These are phyloP conservation scores for Xylona heveae DNA, from an alignment of 495 filamentous ascomycete genomes.

Conservation along the genomic window DNA sequence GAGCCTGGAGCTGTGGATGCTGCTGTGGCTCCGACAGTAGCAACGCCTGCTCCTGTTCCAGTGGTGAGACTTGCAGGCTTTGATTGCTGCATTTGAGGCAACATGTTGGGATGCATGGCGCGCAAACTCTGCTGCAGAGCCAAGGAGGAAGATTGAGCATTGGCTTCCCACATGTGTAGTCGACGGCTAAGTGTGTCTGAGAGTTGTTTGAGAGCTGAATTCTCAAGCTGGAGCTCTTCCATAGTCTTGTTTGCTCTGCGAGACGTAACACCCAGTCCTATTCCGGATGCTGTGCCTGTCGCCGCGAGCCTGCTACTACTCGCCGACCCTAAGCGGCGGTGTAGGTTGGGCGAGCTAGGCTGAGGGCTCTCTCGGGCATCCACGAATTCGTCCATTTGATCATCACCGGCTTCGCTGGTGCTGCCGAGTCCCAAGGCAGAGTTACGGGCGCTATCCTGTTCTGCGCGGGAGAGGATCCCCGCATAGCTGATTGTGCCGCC, in stretches of 20 bases:
- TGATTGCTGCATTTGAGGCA: slow-evolving; percentile 13
- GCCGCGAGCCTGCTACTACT: slow-evolving; percentile 6
- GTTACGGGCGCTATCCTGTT: slow-evolving; percentile 32
- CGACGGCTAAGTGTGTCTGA: slow-evolving; percentile 60
- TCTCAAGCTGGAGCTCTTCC: slow-evolving; percentile 72
- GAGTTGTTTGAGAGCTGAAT: slow-evolving; percentile 47
- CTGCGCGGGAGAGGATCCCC: slow-evolving; percentile 53
- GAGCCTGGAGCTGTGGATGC: slow-evolving; percentile 2
- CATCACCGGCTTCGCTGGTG: slow-evolving; percentile 15
- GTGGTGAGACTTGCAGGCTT: slow-evolving; percentile 12
- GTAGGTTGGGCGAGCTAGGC: slow-evolving; percentile 24
- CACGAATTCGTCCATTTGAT: slow-evolving; percentile 63
- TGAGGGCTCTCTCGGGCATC: slow-evolving; percentile 57
- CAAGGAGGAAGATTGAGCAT: slow-evolving; percentile 58
- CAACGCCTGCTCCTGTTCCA: slow-evolving; percentile 11
- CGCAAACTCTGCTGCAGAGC: slow-evolving; percentile 64
- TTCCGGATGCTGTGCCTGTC: slow-evolving; percentile 13
- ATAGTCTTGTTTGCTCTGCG: slow-evolving; percentile 29
- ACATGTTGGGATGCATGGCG: slow-evolving; percentile 31
- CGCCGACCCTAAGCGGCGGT: slow-evolving; percentile 15
- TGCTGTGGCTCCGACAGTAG: slow-evolving; percentile 11
- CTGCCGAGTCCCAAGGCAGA: slow-evolving; percentile 14
- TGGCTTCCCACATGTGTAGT: slow-evolving; percentile 68
- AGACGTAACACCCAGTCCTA: too few species aligned
- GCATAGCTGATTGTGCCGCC: slow-evolving; percentile 83